Evolutionary conservation across 1,284 basidiomycete genomes (phyloP).

Genomic region (Malassezia nana): DNA sequence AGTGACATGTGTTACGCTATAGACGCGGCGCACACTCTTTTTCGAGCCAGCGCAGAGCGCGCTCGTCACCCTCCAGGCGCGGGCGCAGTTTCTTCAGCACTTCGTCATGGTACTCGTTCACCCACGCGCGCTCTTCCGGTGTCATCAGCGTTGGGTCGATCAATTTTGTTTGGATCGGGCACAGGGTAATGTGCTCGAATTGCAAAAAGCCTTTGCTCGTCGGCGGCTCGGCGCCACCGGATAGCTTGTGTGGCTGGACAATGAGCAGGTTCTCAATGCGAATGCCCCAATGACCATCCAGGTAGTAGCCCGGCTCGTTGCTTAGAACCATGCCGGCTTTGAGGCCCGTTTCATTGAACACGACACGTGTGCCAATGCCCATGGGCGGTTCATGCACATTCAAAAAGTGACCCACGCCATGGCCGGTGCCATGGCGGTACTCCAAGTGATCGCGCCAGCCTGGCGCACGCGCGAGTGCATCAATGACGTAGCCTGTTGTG

Average conservation of each 20-base stretch:
- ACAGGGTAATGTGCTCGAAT: constrained; percentile 38
- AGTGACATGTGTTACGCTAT: not conserved
- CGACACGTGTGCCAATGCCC: constrained; percentile 42
- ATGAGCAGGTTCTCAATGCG: constrained; percentile 66
- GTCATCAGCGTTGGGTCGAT: constrained; percentile 62
- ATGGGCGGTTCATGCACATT: constrained; percentile 47
- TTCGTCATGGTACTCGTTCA: constrained; percentile 75
- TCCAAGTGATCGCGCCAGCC: constrained; percentile 82
- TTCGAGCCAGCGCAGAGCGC: constrained; percentile 69
- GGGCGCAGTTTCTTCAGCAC: constrained; percentile 67
- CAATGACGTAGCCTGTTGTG: constrained; percentile 68
- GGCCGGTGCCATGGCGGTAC: constrained; percentile 52
- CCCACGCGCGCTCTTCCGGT: constrained; percentile 64
- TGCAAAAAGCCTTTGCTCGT: constrained; percentile 30
- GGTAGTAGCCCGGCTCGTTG: constrained; percentile 76
- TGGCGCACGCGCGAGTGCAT: constrained; percentile 70
- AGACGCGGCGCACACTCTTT: constrained; percentile 51
- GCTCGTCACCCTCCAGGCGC: constrained; percentile 61
- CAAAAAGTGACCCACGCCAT: constrained; percentile 40
- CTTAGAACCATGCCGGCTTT: constrained; percentile 45
- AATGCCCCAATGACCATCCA: constrained; percentile 82
- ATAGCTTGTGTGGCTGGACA: constrained; percentile 10
- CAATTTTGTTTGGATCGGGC: constrained; percentile 76
- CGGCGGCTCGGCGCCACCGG: constrained; percentile 20
- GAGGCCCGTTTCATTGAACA: constrained; percentile 44